phyloP scores from a whole-genome alignment of 2,329 filamentous ascomycete genomes.

The Phaeomoniella chlamydospora region DNA sequence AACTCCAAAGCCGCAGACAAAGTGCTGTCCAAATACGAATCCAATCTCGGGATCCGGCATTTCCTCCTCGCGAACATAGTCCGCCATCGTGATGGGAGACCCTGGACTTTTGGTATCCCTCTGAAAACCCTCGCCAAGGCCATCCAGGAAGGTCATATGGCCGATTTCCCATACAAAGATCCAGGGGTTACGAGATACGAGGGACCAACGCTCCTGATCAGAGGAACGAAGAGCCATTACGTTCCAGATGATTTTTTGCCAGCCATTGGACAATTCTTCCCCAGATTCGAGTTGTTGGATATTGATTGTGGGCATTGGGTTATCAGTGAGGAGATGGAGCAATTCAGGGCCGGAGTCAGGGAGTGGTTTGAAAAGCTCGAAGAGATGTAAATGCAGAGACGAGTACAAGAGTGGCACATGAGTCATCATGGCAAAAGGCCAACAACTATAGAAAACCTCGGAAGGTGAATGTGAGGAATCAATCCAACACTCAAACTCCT shows the following conservation, averaged over 20 bases:
- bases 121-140: constrained; percentile 53
- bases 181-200: constrained; percentile 54
- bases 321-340: constrained; percentile 28
- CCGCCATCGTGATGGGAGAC: constrained; percentile 33
- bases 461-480: too few species aligned
- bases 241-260: constrained; percentile 24
- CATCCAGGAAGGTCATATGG: constrained; percentile 50
- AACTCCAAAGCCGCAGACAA: constrained; percentile 5
- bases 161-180: constrained; percentile 76
- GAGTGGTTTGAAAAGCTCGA: neutral
- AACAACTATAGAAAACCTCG: too few species aligned
- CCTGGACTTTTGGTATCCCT: constrained; percentile 65
- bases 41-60: constrained; percentile 65
- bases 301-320: constrained; percentile 29
- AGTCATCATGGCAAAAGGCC: too few species aligned
- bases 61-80: constrained; percentile 82
- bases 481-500: too few species aligned
- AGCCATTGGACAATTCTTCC: constrained; percentile 25
- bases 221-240: constrained; percentile 24
- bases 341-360: constrained; percentile 20
- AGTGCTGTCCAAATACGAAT: constrained; percentile 8
- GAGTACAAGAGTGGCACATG: too few species aligned
- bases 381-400: too few species aligned
- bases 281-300: constrained; percentile 22
- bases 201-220: constrained; percentile 66